These are phyloP conservation scores for Hanseniaspora valbyensis DNA, from an alignment of 805 yeast species.

Conservation along the genomic window DNA sequence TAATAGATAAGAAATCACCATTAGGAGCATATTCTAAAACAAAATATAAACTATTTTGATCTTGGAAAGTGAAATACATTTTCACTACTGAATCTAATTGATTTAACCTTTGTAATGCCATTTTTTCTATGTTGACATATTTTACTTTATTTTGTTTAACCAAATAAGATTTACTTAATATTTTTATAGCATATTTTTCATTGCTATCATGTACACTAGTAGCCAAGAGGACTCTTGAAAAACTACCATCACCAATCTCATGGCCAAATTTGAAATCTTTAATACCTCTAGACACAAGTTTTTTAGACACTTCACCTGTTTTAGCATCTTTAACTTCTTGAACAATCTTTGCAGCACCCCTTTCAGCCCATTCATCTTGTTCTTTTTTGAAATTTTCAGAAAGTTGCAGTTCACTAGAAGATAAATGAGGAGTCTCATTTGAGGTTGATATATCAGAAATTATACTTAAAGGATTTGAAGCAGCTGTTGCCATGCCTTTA, in stretches of 20 bases:
- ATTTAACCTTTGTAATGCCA: slow-evolving; percentile 60
- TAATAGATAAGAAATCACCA: slow-evolving; percentile 60
- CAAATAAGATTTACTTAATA: slow-evolving; percentile 64
- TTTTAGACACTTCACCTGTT: slow-evolving; percentile 42
- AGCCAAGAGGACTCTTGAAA: slow-evolving; percentile 84
- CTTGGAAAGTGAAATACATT: slow-evolving; percentile 69
- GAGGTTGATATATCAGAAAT: not conserved
- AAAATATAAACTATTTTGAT: slow-evolving; percentile 58
- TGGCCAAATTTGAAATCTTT: slow-evolving; percentile 84
- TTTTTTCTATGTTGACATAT: slow-evolving; percentile 73
- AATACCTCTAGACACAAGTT: slow-evolving; percentile 45
- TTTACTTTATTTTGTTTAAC: slow-evolving; percentile 74
- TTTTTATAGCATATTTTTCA: slow-evolving; percentile 69
- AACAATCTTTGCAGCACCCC: slow-evolving; percentile 49
- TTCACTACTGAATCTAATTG: slow-evolving; percentile 52
- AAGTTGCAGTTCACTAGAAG: slow-evolving; percentile 5
- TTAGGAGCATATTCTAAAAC: slow-evolving; percentile 69
- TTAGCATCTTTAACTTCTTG: slow-evolving; percentile 34
- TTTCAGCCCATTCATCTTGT: slow-evolving; percentile 41
- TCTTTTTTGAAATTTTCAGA: slow-evolving; percentile 20
- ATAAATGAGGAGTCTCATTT: slow-evolving; percentile 6
- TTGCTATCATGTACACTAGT: slow-evolving; percentile 59
- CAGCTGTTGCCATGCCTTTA: not conserved
- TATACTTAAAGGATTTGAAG: not conserved
- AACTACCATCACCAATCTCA: slow-evolving; percentile 89